These are phyloP conservation scores for Cladobotryum mycophilum DNA, from an alignment of 2,329 filamentous ascomycete genomes.

Conservation along the genomic window DNA sequence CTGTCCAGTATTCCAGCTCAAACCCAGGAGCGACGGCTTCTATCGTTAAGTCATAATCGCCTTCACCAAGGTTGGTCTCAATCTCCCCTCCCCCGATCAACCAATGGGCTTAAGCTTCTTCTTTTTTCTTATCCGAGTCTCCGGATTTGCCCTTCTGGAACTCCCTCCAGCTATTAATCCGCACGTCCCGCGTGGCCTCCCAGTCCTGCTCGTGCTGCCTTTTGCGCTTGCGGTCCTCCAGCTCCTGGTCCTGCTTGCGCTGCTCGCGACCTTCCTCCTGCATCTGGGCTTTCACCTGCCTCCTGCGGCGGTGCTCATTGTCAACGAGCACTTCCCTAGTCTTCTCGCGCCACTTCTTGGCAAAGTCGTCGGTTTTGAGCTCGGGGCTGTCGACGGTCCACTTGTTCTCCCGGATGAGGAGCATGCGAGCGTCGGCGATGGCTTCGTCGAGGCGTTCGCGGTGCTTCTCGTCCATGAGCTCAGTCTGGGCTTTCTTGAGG, in stretches of 20 bases:
- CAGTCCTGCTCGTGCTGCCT: constrained; percentile 90
- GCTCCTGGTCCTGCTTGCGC: constrained; percentile 76
- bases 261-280: constrained; percentile 92
- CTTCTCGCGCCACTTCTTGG: constrained; percentile 83
- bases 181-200: constrained; percentile 85
- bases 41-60: no score
- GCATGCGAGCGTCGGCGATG: constrained; percentile 90
- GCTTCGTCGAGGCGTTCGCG: constrained; percentile 83
- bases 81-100: constrained; percentile 20
- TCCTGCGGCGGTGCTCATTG: constrained; percentile 75
- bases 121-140: constrained; percentile 51
- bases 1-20: constrained; percentile 15
- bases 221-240: constrained; percentile 75
- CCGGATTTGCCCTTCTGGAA: constrained; percentile 70
- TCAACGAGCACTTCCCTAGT: constrained; percentile 84
- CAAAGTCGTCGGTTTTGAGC: constrained; percentile 76
- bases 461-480: constrained; percentile 90
- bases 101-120: constrained; percentile 65
- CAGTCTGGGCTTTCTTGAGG: constrained; percentile 87
- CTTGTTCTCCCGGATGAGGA: constrained; percentile 90
- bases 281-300: constrained; percentile 89
- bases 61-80: no score
- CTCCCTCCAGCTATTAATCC: constrained; percentile 89
- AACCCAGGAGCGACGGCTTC: no score
- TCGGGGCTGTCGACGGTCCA: constrained; percentile 86